These are phyloP conservation scores for Basidiobolus meristosporus DNA, from an alignment of 371 early-diverging fungal genomes.

Conservation along the genomic window DNA sequence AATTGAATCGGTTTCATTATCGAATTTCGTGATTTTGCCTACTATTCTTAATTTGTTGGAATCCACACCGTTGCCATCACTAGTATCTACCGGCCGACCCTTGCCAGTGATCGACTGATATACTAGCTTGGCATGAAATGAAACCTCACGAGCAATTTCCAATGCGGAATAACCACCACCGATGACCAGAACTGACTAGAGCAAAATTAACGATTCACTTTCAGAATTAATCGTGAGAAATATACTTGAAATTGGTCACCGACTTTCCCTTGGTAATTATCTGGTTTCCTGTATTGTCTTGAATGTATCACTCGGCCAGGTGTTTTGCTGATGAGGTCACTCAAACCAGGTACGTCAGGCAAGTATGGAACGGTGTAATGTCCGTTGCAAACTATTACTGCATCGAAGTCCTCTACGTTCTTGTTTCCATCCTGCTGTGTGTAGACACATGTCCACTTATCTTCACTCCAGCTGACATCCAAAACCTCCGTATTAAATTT, in stretches of 20 bases:
- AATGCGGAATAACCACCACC: slow-evolving; percentile 20
- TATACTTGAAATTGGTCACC: not conserved
- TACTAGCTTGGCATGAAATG: slow-evolving; percentile 12
- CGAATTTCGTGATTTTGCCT: too few relatives aligned
- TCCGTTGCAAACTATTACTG: slow-evolving; percentile 32
- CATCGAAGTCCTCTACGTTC: slow-evolving; percentile 18
- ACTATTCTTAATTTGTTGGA: too few relatives aligned
- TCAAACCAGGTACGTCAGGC: slow-evolving; percentile 24
- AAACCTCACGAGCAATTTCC: slow-evolving; percentile 23
- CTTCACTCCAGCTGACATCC: slow-evolving; percentile 6
- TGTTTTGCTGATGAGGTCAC: not conserved
- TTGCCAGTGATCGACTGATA: slow-evolving; percentile 18
- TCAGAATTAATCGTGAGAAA: not conserved
- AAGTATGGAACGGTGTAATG: slow-evolving; percentile 28
- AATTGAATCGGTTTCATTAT: too few relatives aligned
- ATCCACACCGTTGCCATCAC: too few relatives aligned
- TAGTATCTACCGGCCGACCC: too few relatives aligned
- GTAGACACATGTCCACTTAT: slow-evolving; percentile 6
- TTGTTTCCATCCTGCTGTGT: slow-evolving; percentile 2
- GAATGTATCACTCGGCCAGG: slow-evolving; percentile 18
- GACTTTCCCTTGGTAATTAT: slow-evolving; percentile 16
- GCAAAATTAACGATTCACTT: not conserved
- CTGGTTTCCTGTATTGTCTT: slow-evolving; percentile 25
- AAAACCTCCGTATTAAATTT: slow-evolving; percentile 20
- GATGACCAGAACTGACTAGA: slow-evolving; percentile 16